Percentiles rank a stretch among this genome's conserved stretches.
These are phyloP conservation scores for Neurospora africana DNA, from an alignment of 495 filamentous ascomycete genomes.

Conservation along the genomic window DNA sequence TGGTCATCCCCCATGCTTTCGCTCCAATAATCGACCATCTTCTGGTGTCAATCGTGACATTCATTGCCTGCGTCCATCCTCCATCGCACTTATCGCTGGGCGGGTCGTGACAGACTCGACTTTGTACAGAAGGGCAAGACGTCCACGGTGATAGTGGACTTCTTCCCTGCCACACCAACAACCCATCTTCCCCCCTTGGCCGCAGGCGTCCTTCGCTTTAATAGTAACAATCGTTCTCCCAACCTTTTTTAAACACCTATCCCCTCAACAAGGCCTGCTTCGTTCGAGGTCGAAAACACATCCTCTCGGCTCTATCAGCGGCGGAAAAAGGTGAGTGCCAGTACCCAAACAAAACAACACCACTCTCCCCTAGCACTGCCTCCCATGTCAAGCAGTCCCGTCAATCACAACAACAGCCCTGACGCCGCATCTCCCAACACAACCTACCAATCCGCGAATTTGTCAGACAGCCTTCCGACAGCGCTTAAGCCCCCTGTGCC, in stretches of 20 bases:
- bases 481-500: not conserved
- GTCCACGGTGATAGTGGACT: conserved; percentile 44
- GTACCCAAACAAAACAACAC: not conserved
- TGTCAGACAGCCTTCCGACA: not conserved
- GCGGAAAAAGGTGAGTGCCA: not conserved
- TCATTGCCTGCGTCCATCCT: conserved; percentile 20
- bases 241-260: conserved; percentile 4
- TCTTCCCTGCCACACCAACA: conserved; percentile 29
- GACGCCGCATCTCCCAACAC: not conserved
- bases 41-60: conserved; percentile 22
- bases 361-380: not conserved
- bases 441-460: not conserved
- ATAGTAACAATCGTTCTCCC: conserved; percentile 26
- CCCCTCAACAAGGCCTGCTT: not conserved
- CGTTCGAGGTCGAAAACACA: not conserved
- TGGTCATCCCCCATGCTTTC: conserved; percentile 17
- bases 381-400: not conserved
- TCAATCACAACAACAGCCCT: not conserved
- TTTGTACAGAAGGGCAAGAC: conserved; percentile 14
- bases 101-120: conserved; percentile 19
- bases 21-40: conserved; percentile 19
- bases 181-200: conserved; percentile 26
- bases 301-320: not conserved
- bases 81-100: conserved; percentile 1
- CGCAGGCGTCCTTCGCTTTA: conserved; percentile 46